Evolutionary conservation across 1,139 yeast species (phyloP), one percentile per base, ranked within the genome.

Genomic region (Candida dubliniensis): DNA sequence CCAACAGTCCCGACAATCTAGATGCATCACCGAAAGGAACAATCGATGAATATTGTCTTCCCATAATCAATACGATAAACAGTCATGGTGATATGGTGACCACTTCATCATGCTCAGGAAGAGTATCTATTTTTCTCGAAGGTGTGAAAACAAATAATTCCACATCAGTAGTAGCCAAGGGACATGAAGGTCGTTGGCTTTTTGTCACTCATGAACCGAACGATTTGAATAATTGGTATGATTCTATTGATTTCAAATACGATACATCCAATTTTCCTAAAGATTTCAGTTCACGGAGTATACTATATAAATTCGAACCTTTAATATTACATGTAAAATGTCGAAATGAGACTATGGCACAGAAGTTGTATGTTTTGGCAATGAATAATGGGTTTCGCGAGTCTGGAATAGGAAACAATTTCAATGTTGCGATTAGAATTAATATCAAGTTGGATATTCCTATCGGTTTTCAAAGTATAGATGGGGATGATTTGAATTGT

Each of bases 341-440:
- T 57, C 73, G 93, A 38, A 76, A 81, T 52, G 64, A 71, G 27
- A 67, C 63, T 8, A 65, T 75, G 4, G 96, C 96, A 0, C 71
- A 75, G n/a, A 66, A 66, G 29, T 62, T 89, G 12, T 87, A 82
- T 53, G 77, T 82, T 30, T 66, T 78, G 0, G 95, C 96, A 0
- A 84, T 88, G 90, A 75, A 77, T 8, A 83, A 93, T 62, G 96
- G 96, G 7, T 89, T 85, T 57, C 71, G 96, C 56, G 96, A 88
- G 61, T 77, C 88, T 31, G 96, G 96, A 1, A 87, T 88, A 41
- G 95, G 95, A 4, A 76, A 83, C 34, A 87, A 87, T 55, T 77
- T 81, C 54, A 71, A 84, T n/a, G 96, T 87, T 3, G 96, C 88
- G 0, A 82, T 87, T 18, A 69, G 95, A 51, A 84, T 81, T 4